Conservation (phyloP, 495 filamentous ascomycete species). For the Podospora anserina region DNA sequence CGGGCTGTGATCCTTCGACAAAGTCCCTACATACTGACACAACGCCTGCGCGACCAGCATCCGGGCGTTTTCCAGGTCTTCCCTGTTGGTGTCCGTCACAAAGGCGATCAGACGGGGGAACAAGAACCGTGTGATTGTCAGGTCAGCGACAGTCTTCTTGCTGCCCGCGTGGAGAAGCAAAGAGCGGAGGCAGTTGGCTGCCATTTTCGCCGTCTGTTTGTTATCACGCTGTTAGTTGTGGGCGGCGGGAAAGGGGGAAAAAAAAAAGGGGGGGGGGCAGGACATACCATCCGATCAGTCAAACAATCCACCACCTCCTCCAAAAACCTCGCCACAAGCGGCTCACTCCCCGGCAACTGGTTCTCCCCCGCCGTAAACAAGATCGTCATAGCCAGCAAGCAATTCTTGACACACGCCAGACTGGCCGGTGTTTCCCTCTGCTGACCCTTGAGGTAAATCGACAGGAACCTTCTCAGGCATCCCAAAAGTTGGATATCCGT, state of each 20-base stretch:
- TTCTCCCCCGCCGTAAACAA: constrained; percentile 77
- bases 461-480: constrained; percentile 72
- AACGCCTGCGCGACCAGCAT: constrained; percentile 68
- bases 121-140: constrained; percentile 68
- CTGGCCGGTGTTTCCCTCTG: constrained; percentile 77
- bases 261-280: neutral
- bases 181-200: constrained; percentile 80
- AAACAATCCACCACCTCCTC: constrained; percentile 81
- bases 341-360: constrained; percentile 67
- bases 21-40: constrained; percentile 60
- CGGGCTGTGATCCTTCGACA: constrained; percentile 47
- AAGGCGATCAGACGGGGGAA: constrained; percentile 76
- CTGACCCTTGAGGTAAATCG: constrained; percentile 78
- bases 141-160: constrained; percentile 60
- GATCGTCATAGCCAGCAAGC: constrained; percentile 80
- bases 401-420: constrained; percentile 87
- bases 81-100: constrained; percentile 58
- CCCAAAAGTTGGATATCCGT: constrained; percentile 58
- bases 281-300: constrained; percentile 65
- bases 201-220: constrained; percentile 73
- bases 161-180: constrained; percentile 56
- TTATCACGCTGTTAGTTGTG: constrained; percentile 5
- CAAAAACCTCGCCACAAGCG: constrained; percentile 63
- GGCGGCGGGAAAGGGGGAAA: constrained; percentile 3
- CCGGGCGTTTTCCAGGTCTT: constrained; percentile 73